Evolutionary conservation across 106 monocot genomes (phyloP).

Genomic region (Platanthera guangdongensis): DNA sequence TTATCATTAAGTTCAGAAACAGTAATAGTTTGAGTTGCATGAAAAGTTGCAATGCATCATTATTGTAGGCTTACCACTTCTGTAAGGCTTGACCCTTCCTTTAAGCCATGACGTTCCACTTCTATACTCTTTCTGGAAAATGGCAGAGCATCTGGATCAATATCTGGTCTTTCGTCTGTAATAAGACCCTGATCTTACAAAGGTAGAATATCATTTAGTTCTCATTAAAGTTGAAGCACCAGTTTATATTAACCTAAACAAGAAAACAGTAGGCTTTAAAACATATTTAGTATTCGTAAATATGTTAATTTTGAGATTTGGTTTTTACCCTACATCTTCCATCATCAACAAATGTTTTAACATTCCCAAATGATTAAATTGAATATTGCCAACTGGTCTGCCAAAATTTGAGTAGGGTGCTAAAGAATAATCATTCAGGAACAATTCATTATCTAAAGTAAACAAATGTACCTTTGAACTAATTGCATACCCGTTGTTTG

Average conservation of each 20-base stretch:
- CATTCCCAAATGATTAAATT: background rate
- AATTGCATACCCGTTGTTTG: background rate
- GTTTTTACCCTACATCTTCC: background rate
- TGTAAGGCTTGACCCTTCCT: slow-evolving; percentile 71
- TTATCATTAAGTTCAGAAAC: background rate
- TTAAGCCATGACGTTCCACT: slow-evolving; percentile 49
- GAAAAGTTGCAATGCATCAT: background rate
- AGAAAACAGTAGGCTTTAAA: background rate
- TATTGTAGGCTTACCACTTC: slow-evolving; percentile 70
- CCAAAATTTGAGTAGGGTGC: background rate
- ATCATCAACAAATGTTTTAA: background rate
- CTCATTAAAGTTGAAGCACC: background rate
- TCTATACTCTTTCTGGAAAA: slow-evolving; percentile 85
- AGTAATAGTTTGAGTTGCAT: background rate
- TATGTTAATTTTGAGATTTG: background rate
- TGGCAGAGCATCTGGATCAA: slow-evolving; percentile 63
- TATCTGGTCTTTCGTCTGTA: slow-evolving; percentile 63
- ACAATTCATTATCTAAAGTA: background rate
- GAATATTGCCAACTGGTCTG: slow-evolving; percentile 1
- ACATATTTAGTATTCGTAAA: background rate
- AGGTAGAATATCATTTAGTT: background rate
- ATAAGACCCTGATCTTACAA: slow-evolving; percentile 60
- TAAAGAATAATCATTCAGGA: background rate
- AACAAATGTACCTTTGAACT: background rate
- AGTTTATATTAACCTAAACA: background rate